phyloP scores from a whole-genome alignment of 2,329 filamentous ascomycete species.

The Grosmannia huntii region DNA sequence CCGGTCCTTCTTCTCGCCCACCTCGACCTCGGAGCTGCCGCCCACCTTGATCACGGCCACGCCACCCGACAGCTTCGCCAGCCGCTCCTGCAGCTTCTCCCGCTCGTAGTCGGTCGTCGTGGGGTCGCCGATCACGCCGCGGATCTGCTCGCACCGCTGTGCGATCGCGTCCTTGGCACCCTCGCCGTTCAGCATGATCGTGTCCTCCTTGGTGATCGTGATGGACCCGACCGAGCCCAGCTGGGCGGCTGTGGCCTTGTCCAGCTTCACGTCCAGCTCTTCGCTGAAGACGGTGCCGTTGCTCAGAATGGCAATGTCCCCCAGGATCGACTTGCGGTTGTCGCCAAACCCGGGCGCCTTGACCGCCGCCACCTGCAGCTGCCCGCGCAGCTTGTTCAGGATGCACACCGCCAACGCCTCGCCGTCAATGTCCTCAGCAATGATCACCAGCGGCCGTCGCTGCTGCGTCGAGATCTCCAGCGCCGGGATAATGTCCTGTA shows the following conservation, averaged over 20 bases:
- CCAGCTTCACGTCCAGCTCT: slow-evolving; percentile 96
- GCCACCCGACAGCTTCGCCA: slow-evolving; percentile 97
- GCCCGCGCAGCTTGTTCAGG: slow-evolving; percentile 98
- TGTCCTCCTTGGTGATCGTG: slow-evolving; percentile 99
- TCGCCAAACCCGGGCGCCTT: slow-evolving; percentile 99
- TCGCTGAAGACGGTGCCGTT: slow-evolving; percentile 97
- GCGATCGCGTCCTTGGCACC: slow-evolving; percentile 87
- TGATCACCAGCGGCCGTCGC: slow-evolving; percentile 92
- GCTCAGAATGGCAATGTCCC: slow-evolving; percentile 89
- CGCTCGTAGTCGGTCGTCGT: slow-evolving; percentile 98
- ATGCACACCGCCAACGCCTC: slow-evolving; percentile 98
- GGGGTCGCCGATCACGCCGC: slow-evolving; percentile 87
- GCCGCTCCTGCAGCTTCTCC: slow-evolving; percentile 99
- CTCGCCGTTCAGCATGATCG: slow-evolving; percentile 94
- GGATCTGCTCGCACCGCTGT: slow-evolving; percentile 98
- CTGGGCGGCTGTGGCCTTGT: slow-evolving; percentile 93
- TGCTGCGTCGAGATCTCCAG: slow-evolving; percentile 94
- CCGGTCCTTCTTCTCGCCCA: slow-evolving; percentile 99
- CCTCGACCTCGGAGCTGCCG: slow-evolving; percentile 94
- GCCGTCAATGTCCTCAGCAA: slow-evolving; percentile 97
- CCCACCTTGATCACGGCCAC: slow-evolving; percentile 99
- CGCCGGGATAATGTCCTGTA: slow-evolving; percentile 96
- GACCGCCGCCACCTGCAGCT: slow-evolving; percentile 95
- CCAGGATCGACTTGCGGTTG: slow-evolving; percentile 99
- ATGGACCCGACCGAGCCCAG: slow-evolving; percentile 95